These are phyloP conservation scores for Phaeosphaeriaceae sp. DNA, from an alignment of 2,329 filamentous ascomycete species.

Conservation along the genomic window DNA sequence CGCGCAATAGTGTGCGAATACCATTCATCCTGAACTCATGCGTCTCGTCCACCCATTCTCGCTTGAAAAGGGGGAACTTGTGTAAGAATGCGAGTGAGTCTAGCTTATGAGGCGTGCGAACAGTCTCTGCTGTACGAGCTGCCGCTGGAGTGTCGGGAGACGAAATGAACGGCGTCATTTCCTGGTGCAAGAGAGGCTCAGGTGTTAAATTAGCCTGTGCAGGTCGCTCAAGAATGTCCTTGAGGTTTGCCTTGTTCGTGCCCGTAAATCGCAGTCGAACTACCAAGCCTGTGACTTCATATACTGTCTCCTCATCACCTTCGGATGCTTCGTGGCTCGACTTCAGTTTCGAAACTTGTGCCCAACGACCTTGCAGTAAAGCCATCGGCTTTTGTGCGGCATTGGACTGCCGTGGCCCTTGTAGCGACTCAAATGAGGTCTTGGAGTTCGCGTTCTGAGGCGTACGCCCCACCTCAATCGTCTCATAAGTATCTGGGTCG, in stretches of 20 bases:
- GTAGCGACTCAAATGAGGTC: background rate
- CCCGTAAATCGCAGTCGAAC: slow-evolving; percentile 19
- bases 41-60: slow-evolving; percentile 29
- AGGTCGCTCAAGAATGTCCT: background rate
- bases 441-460: background rate
- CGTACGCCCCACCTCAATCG: background rate
- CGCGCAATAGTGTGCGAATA: slow-evolving; percentile 4
- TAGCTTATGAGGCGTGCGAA: background rate
- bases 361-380: slow-evolving; percentile 1
- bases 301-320: slow-evolving; percentile 1
- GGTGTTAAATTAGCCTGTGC: background rate
- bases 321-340: background rate
- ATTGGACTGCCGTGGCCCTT: background rate
- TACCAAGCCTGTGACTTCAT: slow-evolving; percentile 8
- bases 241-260: slow-evolving; percentile 7
- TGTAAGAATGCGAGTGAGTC: slow-evolving; percentile 3
- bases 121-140: background rate
- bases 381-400: slow-evolving; percentile 1
- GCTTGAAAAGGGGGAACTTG: slow-evolving; percentile 13
- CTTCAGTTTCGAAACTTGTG: slow-evolving; percentile 8
- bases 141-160: slow-evolving; percentile 1
- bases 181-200: background rate
- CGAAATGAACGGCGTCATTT: background rate
- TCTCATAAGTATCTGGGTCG: background rate
- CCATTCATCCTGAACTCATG: slow-evolving; percentile 19